Conservation (phyloP, 192 early-diverging fungal genomes). For the Umbelopsis sp. region DNA sequence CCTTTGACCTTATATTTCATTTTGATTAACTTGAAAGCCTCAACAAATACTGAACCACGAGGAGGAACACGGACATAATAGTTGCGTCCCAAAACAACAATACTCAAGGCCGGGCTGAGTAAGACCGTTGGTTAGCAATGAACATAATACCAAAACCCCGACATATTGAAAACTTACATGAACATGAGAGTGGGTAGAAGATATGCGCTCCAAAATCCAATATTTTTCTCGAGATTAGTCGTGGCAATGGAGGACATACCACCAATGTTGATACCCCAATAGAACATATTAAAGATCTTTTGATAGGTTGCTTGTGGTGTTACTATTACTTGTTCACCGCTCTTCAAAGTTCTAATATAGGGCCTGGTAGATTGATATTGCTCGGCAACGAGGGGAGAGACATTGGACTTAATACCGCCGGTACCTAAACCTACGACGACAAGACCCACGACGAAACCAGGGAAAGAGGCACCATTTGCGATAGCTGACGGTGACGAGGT, state of each 20-base stretch:
- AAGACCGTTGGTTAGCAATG: slow-evolving; percentile 18
- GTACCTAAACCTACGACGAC: slow-evolving; percentile 74
- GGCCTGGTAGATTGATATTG: slow-evolving; percentile 60
- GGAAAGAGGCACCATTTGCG: slow-evolving; percentile 54
- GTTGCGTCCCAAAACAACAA: slow-evolving; percentile 53
- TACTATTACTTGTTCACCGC: slow-evolving; percentile 64
- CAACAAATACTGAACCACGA: slow-evolving; percentile 61
- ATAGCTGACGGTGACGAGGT: slow-evolving; percentile 65
- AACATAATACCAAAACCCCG: background rate
- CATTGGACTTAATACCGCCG: slow-evolving; percentile 72
- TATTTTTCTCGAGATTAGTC: slow-evolving; percentile 60
- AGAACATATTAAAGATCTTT: slow-evolving; percentile 82
- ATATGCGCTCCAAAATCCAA: slow-evolving; percentile 61
- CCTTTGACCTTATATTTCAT: slow-evolving; percentile 37
- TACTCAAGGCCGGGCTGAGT: slow-evolving; percentile 52
- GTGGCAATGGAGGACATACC: slow-evolving; percentile 61
- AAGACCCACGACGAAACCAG: slow-evolving; percentile 68
- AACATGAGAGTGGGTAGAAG: slow-evolving; percentile 61
- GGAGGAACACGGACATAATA: slow-evolving; percentile 58
- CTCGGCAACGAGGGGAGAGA: slow-evolving; percentile 53
- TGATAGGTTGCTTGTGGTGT: slow-evolving; percentile 63
- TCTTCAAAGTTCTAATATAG: slow-evolving; percentile 58
- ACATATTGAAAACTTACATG: slow-evolving; percentile 17
- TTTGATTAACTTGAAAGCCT: slow-evolving; percentile 45
- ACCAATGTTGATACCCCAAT: slow-evolving; percentile 75